These are phyloP conservation scores for Alternaria infectoria DNA, from an alignment of 2,329 filamentous ascomycete species.

Conservation along the genomic window DNA sequence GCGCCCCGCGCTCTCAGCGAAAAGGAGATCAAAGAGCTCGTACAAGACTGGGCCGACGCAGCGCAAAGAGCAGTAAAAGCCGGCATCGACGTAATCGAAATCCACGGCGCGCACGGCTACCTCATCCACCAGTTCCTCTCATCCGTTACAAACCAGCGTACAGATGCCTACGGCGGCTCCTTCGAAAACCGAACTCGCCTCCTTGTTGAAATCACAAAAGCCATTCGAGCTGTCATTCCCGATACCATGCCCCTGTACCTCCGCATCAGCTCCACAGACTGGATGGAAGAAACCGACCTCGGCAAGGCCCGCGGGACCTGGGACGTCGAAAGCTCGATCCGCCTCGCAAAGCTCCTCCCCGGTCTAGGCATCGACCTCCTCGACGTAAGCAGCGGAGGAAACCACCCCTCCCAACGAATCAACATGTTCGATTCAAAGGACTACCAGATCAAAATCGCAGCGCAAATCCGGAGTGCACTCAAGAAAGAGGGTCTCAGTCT, in stretches of 20 bases:
- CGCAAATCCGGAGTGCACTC: conserved; percentile 52
- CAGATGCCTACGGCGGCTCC: conserved; percentile 52
- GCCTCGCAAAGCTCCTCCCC: conserved; percentile 51
- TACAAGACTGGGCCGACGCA: conserved; percentile 50
- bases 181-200: conserved; percentile 50
- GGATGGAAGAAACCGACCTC: conserved; percentile 43
- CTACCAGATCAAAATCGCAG: conserved; percentile 59
- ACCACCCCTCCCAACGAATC: conserved; percentile 52
- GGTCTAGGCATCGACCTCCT: conserved; percentile 53
- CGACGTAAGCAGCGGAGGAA: conserved; percentile 55
- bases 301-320: conserved; percentile 45
- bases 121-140: conserved; percentile 51
- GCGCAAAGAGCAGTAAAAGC: conserved; percentile 46
- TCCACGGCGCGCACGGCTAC: conserved; percentile 52
- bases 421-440: conserved; percentile 50
- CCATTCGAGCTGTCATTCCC: conserved; percentile 42
- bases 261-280: conserved; percentile 47
- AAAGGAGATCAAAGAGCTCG: conserved; percentile 47
- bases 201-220: conserved; percentile 51
- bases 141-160: conserved; percentile 50
- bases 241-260: conserved; percentile 44
- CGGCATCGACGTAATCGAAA: conserved; percentile 51
- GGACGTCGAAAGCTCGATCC: conserved; percentile 49
- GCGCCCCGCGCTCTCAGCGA: conserved; percentile 47
- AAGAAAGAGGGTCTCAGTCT: conserved; percentile 47